A percentile compares a stretch with the other conserved stretches of the same genome.
phyloP scores from a whole-genome alignment of 1,284 basidiomycete species.

The Chalciporus piperatoides region DNA sequence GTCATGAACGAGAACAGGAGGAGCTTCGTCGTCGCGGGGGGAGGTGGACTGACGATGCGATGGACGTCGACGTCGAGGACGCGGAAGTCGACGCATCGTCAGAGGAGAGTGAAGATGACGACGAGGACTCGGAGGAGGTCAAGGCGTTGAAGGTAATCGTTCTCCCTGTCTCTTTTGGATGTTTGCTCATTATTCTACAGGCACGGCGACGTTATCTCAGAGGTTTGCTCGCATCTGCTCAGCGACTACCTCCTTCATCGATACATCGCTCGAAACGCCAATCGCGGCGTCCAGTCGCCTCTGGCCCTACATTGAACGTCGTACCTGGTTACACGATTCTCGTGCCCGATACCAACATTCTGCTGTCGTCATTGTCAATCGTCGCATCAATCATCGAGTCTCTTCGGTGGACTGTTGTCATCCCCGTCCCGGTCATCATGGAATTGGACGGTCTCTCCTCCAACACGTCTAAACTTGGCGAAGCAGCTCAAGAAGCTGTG shows the following conservation, averaged over 20 bases:
- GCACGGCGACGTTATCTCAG: slow-evolving; percentile 66
- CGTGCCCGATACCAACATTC: slow-evolving; percentile 92
- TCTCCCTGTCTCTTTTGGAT: not conserved
- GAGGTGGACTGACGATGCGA: slow-evolving; percentile 62
- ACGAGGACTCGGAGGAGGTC: slow-evolving; percentile 75
- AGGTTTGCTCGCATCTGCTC: slow-evolving; percentile 49
- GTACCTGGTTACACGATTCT: slow-evolving; percentile 87
- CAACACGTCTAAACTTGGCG: slow-evolving; percentile 63
- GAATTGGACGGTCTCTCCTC: slow-evolving; percentile 88
- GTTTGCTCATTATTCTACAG: slow-evolving; percentile 35
- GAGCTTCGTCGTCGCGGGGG: slow-evolving; percentile 58
- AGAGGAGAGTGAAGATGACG: slow-evolving; percentile 55
- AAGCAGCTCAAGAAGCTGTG: slow-evolving; percentile 70
- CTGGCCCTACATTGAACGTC: slow-evolving; percentile 50
- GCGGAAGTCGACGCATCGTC: slow-evolving; percentile 35
- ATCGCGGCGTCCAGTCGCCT: slow-evolving; percentile 30
- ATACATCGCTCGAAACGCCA: slow-evolving; percentile 35
- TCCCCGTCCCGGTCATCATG: slow-evolving; percentile 93
- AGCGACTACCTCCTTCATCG: slow-evolving; percentile 33
- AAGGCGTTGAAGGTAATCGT: slow-evolving; percentile 67
- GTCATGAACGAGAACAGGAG: slow-evolving; percentile 60
- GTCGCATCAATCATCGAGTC: slow-evolving; percentile 78
- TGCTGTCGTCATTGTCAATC: slow-evolving; percentile 75
- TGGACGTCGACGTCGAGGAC: slow-evolving; percentile 62
- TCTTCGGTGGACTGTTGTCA: slow-evolving; percentile 80